These are phyloP conservation scores for Datura wrightii DNA, from an alignment of 257 asterid genomes.

Conservation along the genomic window DNA sequence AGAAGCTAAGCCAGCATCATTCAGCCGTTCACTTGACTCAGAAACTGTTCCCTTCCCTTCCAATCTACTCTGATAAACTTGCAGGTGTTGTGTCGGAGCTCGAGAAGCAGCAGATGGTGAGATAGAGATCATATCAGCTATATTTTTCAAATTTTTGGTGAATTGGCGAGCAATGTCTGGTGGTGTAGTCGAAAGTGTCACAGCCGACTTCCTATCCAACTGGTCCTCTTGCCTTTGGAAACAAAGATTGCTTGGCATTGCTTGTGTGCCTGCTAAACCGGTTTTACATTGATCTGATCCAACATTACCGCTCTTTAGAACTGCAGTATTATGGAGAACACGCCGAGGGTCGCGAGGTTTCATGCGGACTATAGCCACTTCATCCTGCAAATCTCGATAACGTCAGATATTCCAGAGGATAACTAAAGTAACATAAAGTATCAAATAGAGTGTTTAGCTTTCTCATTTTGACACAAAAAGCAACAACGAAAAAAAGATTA, in stretches of 20 bases:
- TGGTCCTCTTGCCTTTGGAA: slow-evolving; percentile 59
- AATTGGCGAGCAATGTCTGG: slow-evolving; percentile 84
- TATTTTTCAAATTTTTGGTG: slow-evolving; percentile 72
- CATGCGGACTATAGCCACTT: slow-evolving; percentile 76
- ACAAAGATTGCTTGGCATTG: slow-evolving; percentile 42
- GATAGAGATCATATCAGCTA: slow-evolving; percentile 71
- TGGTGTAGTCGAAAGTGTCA: slow-evolving; percentile 48
- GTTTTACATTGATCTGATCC: slow-evolving; percentile 59
- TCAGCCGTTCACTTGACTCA: slow-evolving; percentile 53
- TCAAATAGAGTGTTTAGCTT: slow-evolving; percentile 12
- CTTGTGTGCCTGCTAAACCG: slow-evolving; percentile 47
- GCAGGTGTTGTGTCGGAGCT: slow-evolving; percentile 49
- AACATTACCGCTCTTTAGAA: slow-evolving; percentile 50
- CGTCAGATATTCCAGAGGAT: slow-evolving; percentile 30
- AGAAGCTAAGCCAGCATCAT: slow-evolving; percentile 47
- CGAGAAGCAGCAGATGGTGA: slow-evolving; percentile 61
- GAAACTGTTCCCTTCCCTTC: slow-evolving; percentile 48
- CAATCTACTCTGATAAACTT: slow-evolving; percentile 46
- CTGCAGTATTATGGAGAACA: slow-evolving; percentile 60
- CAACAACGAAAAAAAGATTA: slow-evolving; percentile 24
- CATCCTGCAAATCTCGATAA: slow-evolving; percentile 66
- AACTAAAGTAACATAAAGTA: slow-evolving; percentile 13
- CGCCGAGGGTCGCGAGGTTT: slow-evolving; percentile 99
- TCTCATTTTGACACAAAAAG: neutral
- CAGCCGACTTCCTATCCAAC: slow-evolving; percentile 49